Conservation (phyloP, 1,139 yeast genomes). For the Lodderomyces metapsilosis region DNA sequence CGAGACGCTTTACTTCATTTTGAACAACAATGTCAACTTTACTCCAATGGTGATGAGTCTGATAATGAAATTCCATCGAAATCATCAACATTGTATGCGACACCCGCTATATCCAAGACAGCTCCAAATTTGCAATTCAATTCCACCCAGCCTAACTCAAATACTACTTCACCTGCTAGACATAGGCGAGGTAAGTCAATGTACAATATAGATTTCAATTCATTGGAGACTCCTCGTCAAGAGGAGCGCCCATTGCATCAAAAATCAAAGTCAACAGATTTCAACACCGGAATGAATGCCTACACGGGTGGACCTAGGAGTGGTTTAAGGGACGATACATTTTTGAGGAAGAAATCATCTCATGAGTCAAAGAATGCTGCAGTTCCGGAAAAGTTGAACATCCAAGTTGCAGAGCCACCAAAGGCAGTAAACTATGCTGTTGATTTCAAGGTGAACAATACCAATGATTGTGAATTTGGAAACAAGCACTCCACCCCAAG, state of each 20-base stretch:
- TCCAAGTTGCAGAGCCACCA: constrained; percentile 42
- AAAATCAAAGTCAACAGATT: constrained; percentile 7
- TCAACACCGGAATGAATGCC: neutral
- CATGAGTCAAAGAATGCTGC: neutral
- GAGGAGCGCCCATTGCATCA: neutral
- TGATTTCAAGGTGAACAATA: constrained; percentile 38
- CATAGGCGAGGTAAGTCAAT: constrained; percentile 42
- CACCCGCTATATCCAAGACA: constrained; percentile 9
- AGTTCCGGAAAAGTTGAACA: constrained; percentile 17
- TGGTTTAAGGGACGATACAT: too few relatives aligned
- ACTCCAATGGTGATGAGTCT: constrained; percentile 23
- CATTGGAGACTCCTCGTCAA: constrained; percentile 4
- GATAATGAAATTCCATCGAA: constrained; percentile 28
- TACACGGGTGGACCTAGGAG: too few relatives aligned
- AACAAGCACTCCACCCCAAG: constrained; percentile 6
- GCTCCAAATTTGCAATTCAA: constrained; percentile 8
- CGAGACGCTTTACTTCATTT: constrained; percentile 30
- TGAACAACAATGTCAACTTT: constrained; percentile 23
- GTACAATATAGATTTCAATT: constrained; percentile 35
- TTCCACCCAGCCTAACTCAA: neutral
- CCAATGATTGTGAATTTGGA: constrained; percentile 15
- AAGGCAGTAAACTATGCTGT: constrained; percentile 35
- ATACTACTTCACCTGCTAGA: constrained; percentile 25
- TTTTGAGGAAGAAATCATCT: neutral
- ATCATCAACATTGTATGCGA: constrained; percentile 15